Evolutionary conservation across 805 yeast species (phyloP).

Genomic region (Teunomyces pallodes): DNA sequence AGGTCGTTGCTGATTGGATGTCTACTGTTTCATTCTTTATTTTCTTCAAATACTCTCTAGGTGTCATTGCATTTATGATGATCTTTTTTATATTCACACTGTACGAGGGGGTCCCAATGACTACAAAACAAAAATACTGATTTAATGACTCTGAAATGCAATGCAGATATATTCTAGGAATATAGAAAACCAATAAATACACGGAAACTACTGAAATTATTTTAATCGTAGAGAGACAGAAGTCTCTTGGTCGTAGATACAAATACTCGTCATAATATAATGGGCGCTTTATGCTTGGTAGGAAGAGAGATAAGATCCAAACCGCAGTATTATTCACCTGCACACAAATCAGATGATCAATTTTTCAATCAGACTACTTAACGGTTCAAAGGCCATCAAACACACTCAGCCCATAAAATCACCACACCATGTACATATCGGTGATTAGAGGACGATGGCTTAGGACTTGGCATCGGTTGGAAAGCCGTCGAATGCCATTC

Average conservation of each 20-base stretch:
- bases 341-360: constrained; percentile 4
- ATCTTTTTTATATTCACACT: constrained; percentile 53
- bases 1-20: constrained; percentile 40
- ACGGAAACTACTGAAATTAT: neutral
- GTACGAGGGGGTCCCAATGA: constrained; percentile 46
- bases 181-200: neutral
- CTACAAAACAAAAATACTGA: constrained; percentile 46
- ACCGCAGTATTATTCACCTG: constrained; percentile 1
- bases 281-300: neutral
- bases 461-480: neutral
- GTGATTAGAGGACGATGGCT: constrained; percentile 3
- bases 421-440: constrained; percentile 2
- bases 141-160: constrained; percentile 48
- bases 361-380: constrained; percentile 6
- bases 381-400: neutral
- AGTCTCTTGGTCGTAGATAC: too few species aligned
- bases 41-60: constrained; percentile 8
- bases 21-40: constrained; percentile 17
- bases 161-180: neutral
- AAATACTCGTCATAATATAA: too few species aligned
- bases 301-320: neutral
- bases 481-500: neutral
- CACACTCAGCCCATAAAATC: neutral
- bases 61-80: constrained; percentile 34
- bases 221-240: too few species aligned